These are phyloP conservation scores for Papiliotrema fonsecae DNA, from an alignment of 1,284 basidiomycete genomes.

Conservation along the genomic window DNA sequence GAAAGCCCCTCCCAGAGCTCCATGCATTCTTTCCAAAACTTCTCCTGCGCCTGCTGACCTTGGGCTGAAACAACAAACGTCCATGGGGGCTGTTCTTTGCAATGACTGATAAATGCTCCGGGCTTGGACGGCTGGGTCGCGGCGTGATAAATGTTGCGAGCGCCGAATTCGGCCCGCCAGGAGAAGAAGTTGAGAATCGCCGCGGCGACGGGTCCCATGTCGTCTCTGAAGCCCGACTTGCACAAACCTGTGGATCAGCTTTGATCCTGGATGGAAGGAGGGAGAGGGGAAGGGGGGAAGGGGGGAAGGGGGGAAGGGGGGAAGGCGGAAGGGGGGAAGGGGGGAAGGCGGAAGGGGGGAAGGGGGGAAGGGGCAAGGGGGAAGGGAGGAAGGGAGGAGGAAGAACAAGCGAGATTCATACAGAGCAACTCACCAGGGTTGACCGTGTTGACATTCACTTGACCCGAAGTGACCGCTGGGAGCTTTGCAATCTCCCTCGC, in stretches of 20 bases:
- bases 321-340: no score
- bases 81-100: background rate
- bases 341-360: no score
- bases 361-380: background rate
- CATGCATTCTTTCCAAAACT: constrained; percentile 4
- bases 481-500: constrained; percentile 3
- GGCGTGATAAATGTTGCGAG: constrained; percentile 2
- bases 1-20: constrained; percentile 2
- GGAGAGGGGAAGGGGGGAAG: background rate
- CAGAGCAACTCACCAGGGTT: constrained; percentile 5
- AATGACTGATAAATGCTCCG: background rate
- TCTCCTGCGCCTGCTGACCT: constrained; percentile 1
- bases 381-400: background rate
- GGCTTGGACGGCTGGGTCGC: background rate
- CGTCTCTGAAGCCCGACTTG: constrained; percentile 2
- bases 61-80: constrained; percentile 1
- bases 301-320: background rate
- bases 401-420: background rate
- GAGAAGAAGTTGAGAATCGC: constrained; percentile 1
- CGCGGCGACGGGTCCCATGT: background rate
- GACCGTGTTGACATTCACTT: constrained; percentile 2
- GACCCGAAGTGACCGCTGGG: constrained; percentile 1
- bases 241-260: constrained; percentile 3
- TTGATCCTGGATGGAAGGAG: background rate
- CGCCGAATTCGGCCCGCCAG: constrained; percentile 4